Evolutionary conservation across 768 basidiomycete genomes (phyloP), one percentile per base, ranked within the genome.

Genomic region (Lactarius hatsudake): DNA sequence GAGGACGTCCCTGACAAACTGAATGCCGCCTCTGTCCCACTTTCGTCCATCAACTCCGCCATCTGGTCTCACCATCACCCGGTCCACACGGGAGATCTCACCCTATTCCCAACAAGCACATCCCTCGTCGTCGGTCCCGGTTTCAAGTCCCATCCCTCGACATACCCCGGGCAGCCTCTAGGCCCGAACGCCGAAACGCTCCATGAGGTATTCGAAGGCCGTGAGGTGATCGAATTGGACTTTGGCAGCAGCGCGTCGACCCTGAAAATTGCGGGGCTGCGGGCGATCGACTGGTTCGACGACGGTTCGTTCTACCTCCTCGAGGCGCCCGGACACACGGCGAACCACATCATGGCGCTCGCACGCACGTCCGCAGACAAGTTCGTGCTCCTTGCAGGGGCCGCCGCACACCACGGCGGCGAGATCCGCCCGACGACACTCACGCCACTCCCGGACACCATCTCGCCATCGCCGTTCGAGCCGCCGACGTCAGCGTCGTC

Each of bases 31-130:
- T 57, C 55, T 20, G 30, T 57, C 17, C 8, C 55, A 13, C 34
- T 57, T 32, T 57, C 55, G 17, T 32, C 30, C 30, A 57, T 57
- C 32, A 12, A 40, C 36, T 56, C 10, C 20, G 36, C 36, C 58
- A 23, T 59, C 36, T 59, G 58, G 58, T 59, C 58, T 26, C 58
- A 59, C n/a, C 58, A 38, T 40, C 58, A 59, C 34, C 32, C 38
- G 6, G 58, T 26, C 36, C 55, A 57, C n/a, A 34, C 55, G 30
- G 55, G 55, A 26, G 55, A 57, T 34, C 55, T 34, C 10, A 18
- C 38, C 23, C 36, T 59, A 17, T 59, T 59, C 20, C 58, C 54
- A 7, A 17, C 38, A 13, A 59, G 30, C 7, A 59, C 58, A 5
- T 23, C 58, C 34, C 58, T 59, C 13, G 36, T 59, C 36, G 58